Percentiles rank a stretch among this genome's conserved stretches.
Conservation (phyloP, 352 stramenopile species). For the Globisporangium iwayamae region DNA sequence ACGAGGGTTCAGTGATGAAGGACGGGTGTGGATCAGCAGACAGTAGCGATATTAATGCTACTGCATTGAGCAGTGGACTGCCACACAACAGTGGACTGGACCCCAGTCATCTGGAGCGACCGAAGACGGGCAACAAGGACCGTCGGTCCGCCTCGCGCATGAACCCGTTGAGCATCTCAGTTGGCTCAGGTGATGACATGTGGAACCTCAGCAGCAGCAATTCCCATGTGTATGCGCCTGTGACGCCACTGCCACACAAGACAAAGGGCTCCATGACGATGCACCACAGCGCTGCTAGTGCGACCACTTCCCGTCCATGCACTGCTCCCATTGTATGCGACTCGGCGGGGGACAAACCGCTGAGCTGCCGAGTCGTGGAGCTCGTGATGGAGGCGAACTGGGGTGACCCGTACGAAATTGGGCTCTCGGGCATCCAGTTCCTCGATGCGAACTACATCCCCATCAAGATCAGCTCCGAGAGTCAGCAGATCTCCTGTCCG, state of each 20-base stretch:
- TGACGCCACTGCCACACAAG: constrained; percentile 41
- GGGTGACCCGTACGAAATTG: constrained; percentile 69
- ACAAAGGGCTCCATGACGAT: constrained; percentile 12
- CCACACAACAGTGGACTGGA: constrained; percentile 8
- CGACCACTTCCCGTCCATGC: constrained; percentile 32
- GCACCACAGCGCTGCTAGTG: neutral
- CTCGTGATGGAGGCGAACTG: constrained; percentile 63
- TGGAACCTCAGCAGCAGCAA: constrained; percentile 1
- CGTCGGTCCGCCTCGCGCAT: constrained; percentile 23
- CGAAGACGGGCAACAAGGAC: constrained; percentile 49
- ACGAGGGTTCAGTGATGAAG: no score
- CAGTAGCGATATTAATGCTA: neutral
- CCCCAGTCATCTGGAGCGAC: constrained; percentile 32
- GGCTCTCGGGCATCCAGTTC: constrained; percentile 55
- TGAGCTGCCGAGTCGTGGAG: constrained; percentile 46
- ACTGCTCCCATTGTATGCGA: constrained; percentile 60
- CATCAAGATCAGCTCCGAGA: constrained; percentile 26
- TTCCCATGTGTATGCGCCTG: constrained; percentile 20
- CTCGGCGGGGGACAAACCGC: constrained; percentile 31
- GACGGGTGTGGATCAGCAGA: neutral
- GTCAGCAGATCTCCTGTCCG: constrained; percentile 31
- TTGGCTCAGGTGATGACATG: constrained; percentile 2
- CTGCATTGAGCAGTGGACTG: neutral
- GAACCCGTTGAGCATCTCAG: constrained; percentile 19
- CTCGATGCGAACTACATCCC: constrained; percentile 54